Conservation (phyloP, 2,329 filamentous ascomycete genomes). For the Alternaria gaisen region DNA sequence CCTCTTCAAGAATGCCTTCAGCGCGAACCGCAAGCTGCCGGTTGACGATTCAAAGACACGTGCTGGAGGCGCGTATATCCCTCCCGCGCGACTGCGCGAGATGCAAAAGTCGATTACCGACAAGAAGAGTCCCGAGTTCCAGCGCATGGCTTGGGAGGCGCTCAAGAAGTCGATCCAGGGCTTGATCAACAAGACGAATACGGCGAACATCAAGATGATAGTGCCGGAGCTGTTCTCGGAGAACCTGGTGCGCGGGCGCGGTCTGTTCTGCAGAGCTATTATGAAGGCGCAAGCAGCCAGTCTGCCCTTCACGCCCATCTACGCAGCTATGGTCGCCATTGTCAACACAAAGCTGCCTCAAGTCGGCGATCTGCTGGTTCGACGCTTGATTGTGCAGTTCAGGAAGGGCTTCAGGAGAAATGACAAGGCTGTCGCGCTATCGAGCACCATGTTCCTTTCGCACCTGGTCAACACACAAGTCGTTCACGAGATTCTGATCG, state of each 20-base stretch:
- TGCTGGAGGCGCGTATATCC: conserved; percentile 95
- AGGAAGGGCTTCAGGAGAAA: conserved; percentile 95
- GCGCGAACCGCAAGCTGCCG: conserved; percentile 77
- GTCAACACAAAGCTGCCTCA: conserved; percentile 97
- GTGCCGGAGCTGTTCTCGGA: conserved; percentile 95
- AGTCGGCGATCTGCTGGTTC: conserved; percentile 89
- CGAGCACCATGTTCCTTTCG: conserved; percentile 91
- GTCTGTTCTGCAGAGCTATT: conserved; percentile 92
- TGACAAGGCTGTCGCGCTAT: conserved; percentile 94
- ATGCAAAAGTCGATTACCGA: conserved; percentile 97
- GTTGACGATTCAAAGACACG: conserved; percentile 89
- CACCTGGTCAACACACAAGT: conserved; percentile 97
- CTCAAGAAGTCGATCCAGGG: conserved; percentile 99
- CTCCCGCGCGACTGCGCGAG: conserved; percentile 86
- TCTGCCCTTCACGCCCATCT: conserved; percentile 94
- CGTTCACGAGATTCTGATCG: conserved; percentile 89
- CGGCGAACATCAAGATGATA: conserved; percentile 96
- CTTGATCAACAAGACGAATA: conserved; percentile 98
- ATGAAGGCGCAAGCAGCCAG: conserved; percentile 98
- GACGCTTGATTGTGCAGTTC: conserved; percentile 88
- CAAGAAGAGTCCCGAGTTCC: conserved; percentile 94
- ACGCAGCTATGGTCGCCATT: conserved; percentile 93
- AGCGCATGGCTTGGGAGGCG: conserved; percentile 99
- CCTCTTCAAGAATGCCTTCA: conserved; percentile 49
- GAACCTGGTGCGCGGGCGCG: conserved; percentile 89